These are phyloP conservation scores for Aspergillus uvarum DNA, from an alignment of 2,329 filamentous ascomycete species.

Conservation along the genomic window DNA sequence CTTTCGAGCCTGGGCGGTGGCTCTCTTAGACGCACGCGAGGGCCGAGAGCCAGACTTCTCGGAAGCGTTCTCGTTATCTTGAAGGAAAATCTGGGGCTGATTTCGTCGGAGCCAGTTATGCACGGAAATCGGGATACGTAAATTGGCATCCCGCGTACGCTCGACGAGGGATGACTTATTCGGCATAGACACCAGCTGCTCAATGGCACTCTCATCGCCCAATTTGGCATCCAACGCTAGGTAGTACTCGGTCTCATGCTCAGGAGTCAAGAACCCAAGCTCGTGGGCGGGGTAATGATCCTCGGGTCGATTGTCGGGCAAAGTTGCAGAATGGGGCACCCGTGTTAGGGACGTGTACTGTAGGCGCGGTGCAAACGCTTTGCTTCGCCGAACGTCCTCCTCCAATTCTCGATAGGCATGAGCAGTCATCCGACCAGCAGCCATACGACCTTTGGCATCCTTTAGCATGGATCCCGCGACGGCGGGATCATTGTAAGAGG, in stretches of 20 bases:
- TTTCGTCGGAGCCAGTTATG: constrained; percentile 93
- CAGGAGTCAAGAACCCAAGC: constrained; percentile 46
- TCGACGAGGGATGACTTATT: constrained; percentile 49
- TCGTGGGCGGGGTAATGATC: constrained; percentile 30
- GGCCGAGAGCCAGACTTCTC: constrained; percentile 44
- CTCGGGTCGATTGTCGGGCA: constrained; percentile 15
- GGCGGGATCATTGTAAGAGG: constrained; percentile 32
- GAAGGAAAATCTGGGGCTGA: constrained; percentile 79
- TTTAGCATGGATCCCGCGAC: constrained; percentile 37
- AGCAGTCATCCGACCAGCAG: constrained; percentile 36
- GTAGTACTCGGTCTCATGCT: constrained; percentile 46
- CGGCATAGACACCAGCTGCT: constrained; percentile 49
- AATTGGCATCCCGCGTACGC: constrained; percentile 54
- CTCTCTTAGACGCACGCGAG: constrained; percentile 44
- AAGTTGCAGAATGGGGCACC: constrained; percentile 30
- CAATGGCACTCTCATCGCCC: constrained; percentile 47
- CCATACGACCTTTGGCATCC: constrained; percentile 40
- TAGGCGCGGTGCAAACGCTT: constrained; percentile 39
- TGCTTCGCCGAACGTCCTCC: constrained; percentile 38
- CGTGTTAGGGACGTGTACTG: constrained; percentile 35
- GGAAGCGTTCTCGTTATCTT: constrained; percentile 62
- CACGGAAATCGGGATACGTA: constrained; percentile 83
- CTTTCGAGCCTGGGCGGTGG: constrained; percentile 37
- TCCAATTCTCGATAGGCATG: constrained; percentile 42
- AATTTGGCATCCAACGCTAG: constrained; percentile 43